Conservation (phyloP, 73 alveolate species). For the Paramecium biaurelia region DNA sequence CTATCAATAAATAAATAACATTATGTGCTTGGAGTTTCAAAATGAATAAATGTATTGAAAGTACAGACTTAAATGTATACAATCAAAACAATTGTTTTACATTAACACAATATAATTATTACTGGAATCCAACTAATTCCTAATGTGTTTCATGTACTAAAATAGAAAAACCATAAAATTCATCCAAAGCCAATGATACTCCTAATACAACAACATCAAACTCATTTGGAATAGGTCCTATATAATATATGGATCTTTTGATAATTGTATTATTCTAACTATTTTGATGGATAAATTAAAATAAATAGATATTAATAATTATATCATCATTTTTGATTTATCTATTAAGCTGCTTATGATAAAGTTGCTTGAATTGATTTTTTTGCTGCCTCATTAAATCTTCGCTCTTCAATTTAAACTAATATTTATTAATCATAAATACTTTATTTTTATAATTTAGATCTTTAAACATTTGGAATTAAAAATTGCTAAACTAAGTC, state of each 20-base stretch:
- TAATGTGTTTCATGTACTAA: neutral
- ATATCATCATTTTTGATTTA: slow-evolving; percentile 47
- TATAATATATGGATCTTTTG: neutral
- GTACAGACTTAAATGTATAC: neutral
- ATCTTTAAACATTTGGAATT: slow-evolving; percentile 94
- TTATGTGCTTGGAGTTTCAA: neutral
- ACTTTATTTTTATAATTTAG: slow-evolving; percentile 86
- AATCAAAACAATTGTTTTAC: neutral
- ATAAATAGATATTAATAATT: neutral
- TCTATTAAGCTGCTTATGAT: slow-evolving; percentile 73
- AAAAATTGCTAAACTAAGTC: slow-evolving; percentile 93
- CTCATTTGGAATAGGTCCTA: neutral
- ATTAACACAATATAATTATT: neutral
- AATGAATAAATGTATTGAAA: neutral
- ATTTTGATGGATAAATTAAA: neutral
- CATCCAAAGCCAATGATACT: neutral
- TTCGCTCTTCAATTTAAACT: slow-evolving; percentile 94
- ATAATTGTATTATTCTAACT: neutral
- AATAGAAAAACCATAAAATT: neutral
- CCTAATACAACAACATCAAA: neutral
- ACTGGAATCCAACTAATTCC: neutral
- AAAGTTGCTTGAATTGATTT: slow-evolving; percentile 82
- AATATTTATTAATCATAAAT: neutral
- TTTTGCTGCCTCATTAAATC: slow-evolving; percentile 96
- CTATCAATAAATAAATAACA: neutral